Base-by-base conservation (phyloP, 176 grass and related monocot species). In the Hsuehochloa calcarea region DNA sequence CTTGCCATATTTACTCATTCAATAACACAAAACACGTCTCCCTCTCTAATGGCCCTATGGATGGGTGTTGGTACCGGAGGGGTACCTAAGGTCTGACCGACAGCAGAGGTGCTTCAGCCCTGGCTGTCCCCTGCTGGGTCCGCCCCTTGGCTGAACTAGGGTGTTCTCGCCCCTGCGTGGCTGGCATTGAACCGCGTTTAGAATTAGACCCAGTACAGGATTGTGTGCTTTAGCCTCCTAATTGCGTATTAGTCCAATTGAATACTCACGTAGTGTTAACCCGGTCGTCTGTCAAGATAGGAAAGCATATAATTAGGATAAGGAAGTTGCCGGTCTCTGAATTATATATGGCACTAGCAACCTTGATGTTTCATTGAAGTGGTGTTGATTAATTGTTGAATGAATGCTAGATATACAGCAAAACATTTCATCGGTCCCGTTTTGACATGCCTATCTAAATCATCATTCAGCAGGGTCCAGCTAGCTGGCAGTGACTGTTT, bases 401-500 rank as follows among this genome's bases (percentile, higher is more conserved):
- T 31, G 25, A 41, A 68, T 68, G 45, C 19, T 2, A 25, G 13
- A 12, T 67, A 68, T 20, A 4, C 38, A 76, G 27, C 70, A 49
- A 44, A 19, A 60, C 20, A 49, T 40, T 65, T 35, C 60, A 49
- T 49, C 8, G 13, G 22, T 64, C 56, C 49, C 4, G 17, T 58
- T 74, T 64, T 43, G 44, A 55, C 59, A 68, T 10, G 60, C 54
- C 35, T 73, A 29, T 31, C 35, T 66, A 13, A 29, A 70, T 68
- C 37, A 47, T 59, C 52, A 40, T n/a, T 82, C 40, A 49, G 20
- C 74, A 69, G 23, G 25, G 50, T 25, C 22, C 20, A 50, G 52
- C 51, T 56, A 22, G 54, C 22, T 70, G 72, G 52, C 31, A 40
- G 41, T 82, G 50, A 77, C 70, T 62, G 51, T 77, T 86, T 64